phyloP scores from a whole-genome alignment of 441 rosid genomes.

The Gossypium laxum region DNA sequence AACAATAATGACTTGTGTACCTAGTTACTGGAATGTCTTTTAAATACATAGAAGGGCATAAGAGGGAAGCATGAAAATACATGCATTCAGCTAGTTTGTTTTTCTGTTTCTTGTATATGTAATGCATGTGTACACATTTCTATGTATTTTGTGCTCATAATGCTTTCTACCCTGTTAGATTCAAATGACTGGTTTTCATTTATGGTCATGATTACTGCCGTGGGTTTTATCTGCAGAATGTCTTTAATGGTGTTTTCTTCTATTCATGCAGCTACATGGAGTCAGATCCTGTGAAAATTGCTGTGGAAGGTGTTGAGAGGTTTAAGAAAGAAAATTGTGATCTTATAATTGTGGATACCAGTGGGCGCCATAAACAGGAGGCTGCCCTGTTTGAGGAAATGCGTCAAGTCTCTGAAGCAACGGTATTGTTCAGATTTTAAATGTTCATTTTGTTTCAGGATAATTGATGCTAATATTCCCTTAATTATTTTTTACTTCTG shows the following conservation, averaged over 20 bases:
- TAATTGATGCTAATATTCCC: conserved; percentile 2
- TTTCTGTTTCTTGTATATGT: not conserved
- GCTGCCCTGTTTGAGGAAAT: conserved; percentile 95
- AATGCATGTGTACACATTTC: not conserved
- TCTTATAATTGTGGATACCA: conserved; percentile 88
- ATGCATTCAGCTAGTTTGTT: not conserved
- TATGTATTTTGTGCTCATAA: not conserved
- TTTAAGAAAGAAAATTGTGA: conserved; percentile 88
- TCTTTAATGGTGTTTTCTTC: conserved; percentile 11
- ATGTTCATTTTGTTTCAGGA: conserved; percentile 5
- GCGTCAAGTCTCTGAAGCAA: conserved; percentile 96
- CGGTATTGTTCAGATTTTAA: conserved; percentile 33
- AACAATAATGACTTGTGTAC: not conserved
- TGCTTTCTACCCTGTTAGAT: not conserved
- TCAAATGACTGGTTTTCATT: not conserved
- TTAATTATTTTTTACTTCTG: not conserved
- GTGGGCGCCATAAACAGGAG: conserved; percentile 54
- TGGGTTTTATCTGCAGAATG: not conserved
- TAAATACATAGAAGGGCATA: not conserved
- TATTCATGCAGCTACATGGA: conserved; percentile 61
- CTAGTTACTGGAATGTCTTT: not conserved
- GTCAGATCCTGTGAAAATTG: conserved; percentile 90
- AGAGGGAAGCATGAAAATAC: not conserved
- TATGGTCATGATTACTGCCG: not conserved
- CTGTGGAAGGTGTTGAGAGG: conserved; percentile 90